Evolutionary conservation across 2,329 filamentous ascomycete species (phyloP).

Genomic region (Chrysosporium keratinophilum): DNA sequence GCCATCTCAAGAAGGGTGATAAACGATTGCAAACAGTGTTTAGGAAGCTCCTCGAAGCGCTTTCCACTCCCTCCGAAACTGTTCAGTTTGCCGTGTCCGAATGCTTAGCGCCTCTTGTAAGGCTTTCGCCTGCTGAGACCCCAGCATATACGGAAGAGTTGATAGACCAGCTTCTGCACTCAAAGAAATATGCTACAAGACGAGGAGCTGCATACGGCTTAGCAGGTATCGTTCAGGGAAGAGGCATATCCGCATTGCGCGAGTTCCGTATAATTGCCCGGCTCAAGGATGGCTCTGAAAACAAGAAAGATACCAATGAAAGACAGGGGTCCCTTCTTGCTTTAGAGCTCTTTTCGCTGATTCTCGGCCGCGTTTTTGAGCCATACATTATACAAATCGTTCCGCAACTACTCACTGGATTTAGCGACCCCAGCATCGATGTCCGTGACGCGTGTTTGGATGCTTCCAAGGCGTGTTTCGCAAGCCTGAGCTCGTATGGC

Average conservation of each 20-base stretch:
- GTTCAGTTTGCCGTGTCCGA: conserved; percentile 95
- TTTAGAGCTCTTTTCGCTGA: conserved; percentile 77
- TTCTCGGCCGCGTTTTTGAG: conserved; percentile 83
- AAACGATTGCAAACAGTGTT: conserved; percentile 79
- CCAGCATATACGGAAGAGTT: conserved; percentile 71
- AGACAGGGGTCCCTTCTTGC: conserved; percentile 80
- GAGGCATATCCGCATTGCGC: conserved; percentile 67
- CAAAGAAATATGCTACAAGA: conserved; percentile 85
- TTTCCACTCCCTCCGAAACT: conserved; percentile 90
- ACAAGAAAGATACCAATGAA: conserved; percentile 85
- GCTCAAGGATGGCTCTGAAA: conserved; percentile 73
- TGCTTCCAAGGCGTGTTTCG: conserved; percentile 88
- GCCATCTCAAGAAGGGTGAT: conserved; percentile 78
- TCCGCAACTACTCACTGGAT: conserved; percentile 76
- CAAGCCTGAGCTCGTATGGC: conserved; percentile 84
- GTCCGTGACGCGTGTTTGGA: conserved; percentile 89
- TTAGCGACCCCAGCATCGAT: conserved; percentile 77
- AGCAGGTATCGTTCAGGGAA: conserved; percentile 79
- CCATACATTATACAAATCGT: conserved; percentile 95
- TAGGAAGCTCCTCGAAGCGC: conserved; percentile 69
- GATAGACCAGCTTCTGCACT: conserved; percentile 68
- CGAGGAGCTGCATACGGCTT: conserved; percentile 91
- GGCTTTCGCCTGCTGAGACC: conserved; percentile 65
- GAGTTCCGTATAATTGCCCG: conserved; percentile 79
- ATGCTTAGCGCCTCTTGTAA: conserved; percentile 83